phyloP scores from a whole-genome alignment of 2,329 filamentous ascomycete genomes.

The Fusarium liriodendri region DNA sequence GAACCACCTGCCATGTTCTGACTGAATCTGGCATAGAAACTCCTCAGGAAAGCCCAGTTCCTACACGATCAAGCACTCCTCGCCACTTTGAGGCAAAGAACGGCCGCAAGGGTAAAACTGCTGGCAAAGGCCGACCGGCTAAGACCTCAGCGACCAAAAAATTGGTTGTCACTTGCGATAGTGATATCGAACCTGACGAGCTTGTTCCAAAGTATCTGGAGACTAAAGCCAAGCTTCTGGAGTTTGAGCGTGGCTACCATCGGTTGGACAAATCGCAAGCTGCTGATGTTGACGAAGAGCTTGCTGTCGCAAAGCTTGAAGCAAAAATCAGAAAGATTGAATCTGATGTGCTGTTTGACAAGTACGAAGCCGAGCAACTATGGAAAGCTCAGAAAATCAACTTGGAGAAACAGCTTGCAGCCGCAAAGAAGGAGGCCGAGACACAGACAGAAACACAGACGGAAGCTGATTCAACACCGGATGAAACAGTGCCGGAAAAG shows the following conservation, averaged over 20 bases:
- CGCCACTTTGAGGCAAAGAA: conserved; percentile 46
- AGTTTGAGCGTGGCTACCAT: conserved; percentile 59
- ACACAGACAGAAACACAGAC: conserved; percentile 32
- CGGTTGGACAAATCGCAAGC: conserved; percentile 32
- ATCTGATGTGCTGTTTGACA: conserved; percentile 81
- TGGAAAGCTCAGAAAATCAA: conserved; percentile 71
- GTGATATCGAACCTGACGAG: conserved; percentile 80
- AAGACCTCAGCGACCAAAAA: conserved; percentile 54
- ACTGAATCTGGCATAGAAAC: conserved; percentile 52
- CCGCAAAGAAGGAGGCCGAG: conserved; percentile 54
- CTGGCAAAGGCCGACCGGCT: conserved; percentile 37
- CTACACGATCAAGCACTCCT: conserved; percentile 64
- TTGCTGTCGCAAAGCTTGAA: conserved; percentile 72
- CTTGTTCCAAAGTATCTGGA: conserved; percentile 81
- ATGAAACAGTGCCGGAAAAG: conserved; percentile 39
- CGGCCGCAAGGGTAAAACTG: conserved; percentile 50
- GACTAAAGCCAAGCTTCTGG: conserved; percentile 76
- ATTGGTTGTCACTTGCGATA: conserved; percentile 65
- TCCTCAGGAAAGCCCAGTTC: conserved; percentile 60
- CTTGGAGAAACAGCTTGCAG: conserved; percentile 71
- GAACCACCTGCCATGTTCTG: not conserved
- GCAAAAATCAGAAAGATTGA: conserved; percentile 83
- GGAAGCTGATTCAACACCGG: conserved; percentile 27
- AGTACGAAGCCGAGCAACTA: conserved; percentile 69
- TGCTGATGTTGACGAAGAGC: conserved; percentile 44